Evolutionary conservation across 345 rosid genomes (phyloP), one percentile per base, ranked within the genome.

Genomic region (Corchorus olitorius): DNA sequence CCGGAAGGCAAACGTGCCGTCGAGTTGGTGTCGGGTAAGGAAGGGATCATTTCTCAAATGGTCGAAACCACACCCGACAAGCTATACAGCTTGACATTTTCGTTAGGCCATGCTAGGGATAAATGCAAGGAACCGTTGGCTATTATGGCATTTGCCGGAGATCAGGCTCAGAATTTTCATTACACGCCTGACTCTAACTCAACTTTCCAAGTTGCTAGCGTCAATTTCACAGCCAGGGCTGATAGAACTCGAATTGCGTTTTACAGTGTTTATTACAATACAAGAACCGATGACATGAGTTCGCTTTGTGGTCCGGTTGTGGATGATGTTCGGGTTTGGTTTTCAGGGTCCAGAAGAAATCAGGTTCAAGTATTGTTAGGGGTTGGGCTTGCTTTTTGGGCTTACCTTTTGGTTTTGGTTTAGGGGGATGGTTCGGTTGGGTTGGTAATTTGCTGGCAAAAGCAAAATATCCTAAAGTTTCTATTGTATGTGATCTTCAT

Each of bases 281-380:
- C 98, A 2, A 89, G 99, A 88, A 89, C 84, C 0, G 98, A 96
- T 69, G 99, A 93, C 80, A 89, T 91, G 99, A 93, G 98, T 87
- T 96, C 99, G 3, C 77, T 96, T 27, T 96, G 99, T 13, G 99
- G 99, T 66, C 99, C 99, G 2, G 99, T 96, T 76, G 86, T 96
- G 69, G 99, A 96, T n/a, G 91, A 93, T 60, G 87, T 96, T 12
- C 81, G 89, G 75, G 98, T 96, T 13, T 92, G 97, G 98, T 88
- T 84, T 78, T 87, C 97, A 0, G 84, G 83, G 37, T 84, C 90
- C 6, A 19, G 78, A 17, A 75, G 80, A 65, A 70, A 39, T 66
- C 86, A 70, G 46, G n/a, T 75, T n/a, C 80, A 81, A 5, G 80
- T 59, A 9, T 35, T 83, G 56, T n/a, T 60, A 12, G 80, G 84